A percentile compares a stretch with the other conserved stretches of the same genome.
phyloP scores from a whole-genome alignment of 257 asterid species.

The Cinchona pubescens region DNA sequence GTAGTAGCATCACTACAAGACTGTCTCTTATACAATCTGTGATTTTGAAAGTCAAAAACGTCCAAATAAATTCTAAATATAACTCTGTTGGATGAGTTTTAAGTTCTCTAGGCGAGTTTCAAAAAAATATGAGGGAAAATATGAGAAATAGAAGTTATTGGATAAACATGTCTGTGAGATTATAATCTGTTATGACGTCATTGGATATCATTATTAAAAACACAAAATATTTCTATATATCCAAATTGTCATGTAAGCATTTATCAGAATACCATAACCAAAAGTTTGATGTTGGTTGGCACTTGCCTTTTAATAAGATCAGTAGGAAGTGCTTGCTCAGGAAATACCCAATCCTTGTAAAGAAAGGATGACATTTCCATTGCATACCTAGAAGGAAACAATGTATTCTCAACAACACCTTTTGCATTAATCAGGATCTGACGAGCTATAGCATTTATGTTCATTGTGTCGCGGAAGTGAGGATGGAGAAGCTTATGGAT shows the following conservation, averaged over 20 bases:
- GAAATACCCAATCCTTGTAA: slow-evolving; percentile 60
- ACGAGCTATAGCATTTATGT: slow-evolving; percentile 61
- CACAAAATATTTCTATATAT: neutral
- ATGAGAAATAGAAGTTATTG: too few species aligned
- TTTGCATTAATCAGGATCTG: slow-evolving; percentile 59
- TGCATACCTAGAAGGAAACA: slow-evolving; percentile 54
- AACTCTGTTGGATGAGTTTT: too few species aligned
- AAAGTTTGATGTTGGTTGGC: neutral
- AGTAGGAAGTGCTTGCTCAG: slow-evolving; percentile 73
- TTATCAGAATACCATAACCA: neutral
- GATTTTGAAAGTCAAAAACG: too few species aligned
- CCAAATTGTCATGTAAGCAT: neutral
- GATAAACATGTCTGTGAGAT: too few species aligned
- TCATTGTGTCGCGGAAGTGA: slow-evolving; percentile 77
- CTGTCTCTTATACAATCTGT: too few species aligned
- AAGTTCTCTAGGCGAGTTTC: too few species aligned
- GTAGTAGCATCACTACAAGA: too few species aligned
- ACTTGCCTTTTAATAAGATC: slow-evolving; percentile 72
- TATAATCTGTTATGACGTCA: too few species aligned
- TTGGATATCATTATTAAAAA: neutral
- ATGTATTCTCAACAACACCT: slow-evolving; percentile 58
- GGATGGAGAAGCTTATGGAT: slow-evolving; percentile 74
- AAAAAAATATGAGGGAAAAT: too few species aligned
- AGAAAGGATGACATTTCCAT: slow-evolving; percentile 56
- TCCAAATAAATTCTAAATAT: too few species aligned